phyloP scores from a whole-genome alignment of 148 eudicot genomes.

The Cornus suecica region DNA sequence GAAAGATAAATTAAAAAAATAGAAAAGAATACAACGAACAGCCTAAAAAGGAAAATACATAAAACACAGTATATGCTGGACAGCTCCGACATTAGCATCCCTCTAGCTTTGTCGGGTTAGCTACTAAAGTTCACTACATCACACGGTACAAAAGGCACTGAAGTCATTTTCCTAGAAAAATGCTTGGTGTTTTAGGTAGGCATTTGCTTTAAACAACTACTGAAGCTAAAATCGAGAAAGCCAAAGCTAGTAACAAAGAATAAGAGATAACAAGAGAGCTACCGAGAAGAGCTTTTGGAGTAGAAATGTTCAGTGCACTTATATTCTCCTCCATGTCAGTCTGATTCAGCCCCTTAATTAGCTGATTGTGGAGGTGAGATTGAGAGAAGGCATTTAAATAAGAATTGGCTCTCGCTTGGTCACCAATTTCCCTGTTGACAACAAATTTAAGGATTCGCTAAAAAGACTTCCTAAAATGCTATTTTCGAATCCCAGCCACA shows the following conservation, averaged over 20 bases:
- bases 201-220: too few species aligned
- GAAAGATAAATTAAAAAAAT: too few species aligned
- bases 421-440: slow-evolving; percentile 46
- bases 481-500: slow-evolving; percentile 5
- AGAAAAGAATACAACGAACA: background rate
- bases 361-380: slow-evolving; percentile 48
- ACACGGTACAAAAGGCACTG: background rate
- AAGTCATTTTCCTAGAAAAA: background rate
- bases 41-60: background rate
- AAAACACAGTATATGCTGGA: background rate
- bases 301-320: slow-evolving; percentile 32
- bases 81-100: background rate
- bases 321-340: slow-evolving; percentile 29
- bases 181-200: background rate
- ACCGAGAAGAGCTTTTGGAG: slow-evolving; percentile 70
- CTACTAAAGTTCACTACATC: background rate
- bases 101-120: background rate
- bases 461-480: background rate
- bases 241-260: background rate
- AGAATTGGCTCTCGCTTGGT: slow-evolving; percentile 36
- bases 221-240: background rate
- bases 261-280: slow-evolving; percentile 25
- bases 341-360: slow-evolving; percentile 50
- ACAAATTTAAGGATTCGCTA: slow-evolving; percentile 16
- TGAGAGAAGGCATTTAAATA: slow-evolving; percentile 55